Evolutionary conservation across 2,329 filamentous ascomycete species (phyloP).

Genomic region (Calonectria henricotiae): DNA sequence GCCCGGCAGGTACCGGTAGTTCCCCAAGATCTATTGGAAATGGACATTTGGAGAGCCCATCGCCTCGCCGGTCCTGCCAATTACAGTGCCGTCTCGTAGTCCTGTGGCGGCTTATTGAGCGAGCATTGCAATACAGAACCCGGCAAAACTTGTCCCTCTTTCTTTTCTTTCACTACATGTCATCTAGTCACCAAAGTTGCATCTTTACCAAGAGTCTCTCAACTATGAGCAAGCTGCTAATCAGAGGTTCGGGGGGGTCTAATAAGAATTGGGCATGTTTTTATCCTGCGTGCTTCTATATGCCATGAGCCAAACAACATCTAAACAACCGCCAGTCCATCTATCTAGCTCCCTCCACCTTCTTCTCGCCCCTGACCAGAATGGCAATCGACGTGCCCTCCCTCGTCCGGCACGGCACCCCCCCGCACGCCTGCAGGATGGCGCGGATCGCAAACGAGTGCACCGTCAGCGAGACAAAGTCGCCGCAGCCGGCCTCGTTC

Average conservation of each 20-base stretch:
- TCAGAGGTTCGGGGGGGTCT: not conserved
- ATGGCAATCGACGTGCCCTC: constrained; percentile 71
- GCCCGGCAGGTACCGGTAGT: too few relatives aligned
- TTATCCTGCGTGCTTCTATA: not conserved
- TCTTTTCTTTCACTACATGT: too few relatives aligned
- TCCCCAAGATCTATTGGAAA: too few relatives aligned
- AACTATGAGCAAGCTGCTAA: not conserved
- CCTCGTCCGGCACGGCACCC: constrained; percentile 63
- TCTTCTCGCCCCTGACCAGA: constrained; percentile 65
- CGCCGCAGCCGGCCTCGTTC: constrained; percentile 54
- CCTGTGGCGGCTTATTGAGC: too few relatives aligned
- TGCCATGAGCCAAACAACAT: not conserved
- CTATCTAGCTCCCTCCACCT: not conserved
- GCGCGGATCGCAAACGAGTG: constrained; percentile 67
- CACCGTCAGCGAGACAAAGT: constrained; percentile 67
- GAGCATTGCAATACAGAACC: too few relatives aligned
- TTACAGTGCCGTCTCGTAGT: too few relatives aligned
- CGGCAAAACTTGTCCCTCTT: too few relatives aligned
- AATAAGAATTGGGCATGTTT: not conserved
- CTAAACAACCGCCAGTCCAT: not conserved
- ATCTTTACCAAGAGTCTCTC: not conserved
- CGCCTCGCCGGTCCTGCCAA: too few relatives aligned
- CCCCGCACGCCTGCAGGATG: constrained; percentile 63
- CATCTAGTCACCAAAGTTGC: too few relatives aligned
- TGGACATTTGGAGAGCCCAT: too few relatives aligned